Evolutionary conservation across 805 yeast genomes (phyloP).

Genomic region (Candida hungchunana): DNA sequence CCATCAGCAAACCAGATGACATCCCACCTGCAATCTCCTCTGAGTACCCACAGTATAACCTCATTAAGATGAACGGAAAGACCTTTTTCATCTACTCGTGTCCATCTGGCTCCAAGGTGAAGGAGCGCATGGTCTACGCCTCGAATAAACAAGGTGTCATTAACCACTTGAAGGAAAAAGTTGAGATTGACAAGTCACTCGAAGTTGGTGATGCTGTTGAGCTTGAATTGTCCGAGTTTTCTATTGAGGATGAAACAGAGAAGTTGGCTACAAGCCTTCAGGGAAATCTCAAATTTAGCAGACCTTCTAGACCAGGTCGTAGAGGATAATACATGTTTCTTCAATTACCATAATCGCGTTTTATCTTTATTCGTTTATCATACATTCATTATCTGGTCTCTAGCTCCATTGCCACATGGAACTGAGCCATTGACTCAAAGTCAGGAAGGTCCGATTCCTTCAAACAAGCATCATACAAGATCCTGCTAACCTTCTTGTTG

Average conservation of each 20-base stretch:
- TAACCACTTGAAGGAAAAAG: constrained; percentile 38
- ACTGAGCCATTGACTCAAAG: constrained; percentile 20
- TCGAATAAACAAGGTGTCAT: constrained; percentile 65
- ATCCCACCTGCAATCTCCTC: constrained; percentile 32
- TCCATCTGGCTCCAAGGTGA: constrained; percentile 86
- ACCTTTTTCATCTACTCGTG: constrained; percentile 74
- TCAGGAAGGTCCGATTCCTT: constrained; percentile 8
- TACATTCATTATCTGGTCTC: no score
- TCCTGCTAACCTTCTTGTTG: constrained; percentile 59
- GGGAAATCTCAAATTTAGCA: constrained; percentile 39
- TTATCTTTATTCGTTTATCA: no score
- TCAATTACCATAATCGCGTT: not conserved
- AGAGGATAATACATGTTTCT: constrained; percentile 25
- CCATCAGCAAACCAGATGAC: constrained; percentile 26
- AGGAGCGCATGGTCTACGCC: constrained; percentile 91
- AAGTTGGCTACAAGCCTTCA: constrained; percentile 11
- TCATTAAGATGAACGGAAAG: constrained; percentile 42
- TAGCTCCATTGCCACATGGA: constrained; percentile 6
- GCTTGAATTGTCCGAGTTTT: constrained; percentile 50
- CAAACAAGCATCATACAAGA: constrained; percentile 41
- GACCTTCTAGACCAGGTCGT: constrained; percentile 72
- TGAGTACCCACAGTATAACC: constrained; percentile 53
- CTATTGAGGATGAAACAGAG: constrained; percentile 18
- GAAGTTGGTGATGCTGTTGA: constrained; percentile 77
- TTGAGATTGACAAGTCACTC: constrained; percentile 37